These are phyloP conservation scores for Stachybotrys chartarum DNA, from an alignment of 2,329 filamentous ascomycete genomes.

Conservation along the genomic window DNA sequence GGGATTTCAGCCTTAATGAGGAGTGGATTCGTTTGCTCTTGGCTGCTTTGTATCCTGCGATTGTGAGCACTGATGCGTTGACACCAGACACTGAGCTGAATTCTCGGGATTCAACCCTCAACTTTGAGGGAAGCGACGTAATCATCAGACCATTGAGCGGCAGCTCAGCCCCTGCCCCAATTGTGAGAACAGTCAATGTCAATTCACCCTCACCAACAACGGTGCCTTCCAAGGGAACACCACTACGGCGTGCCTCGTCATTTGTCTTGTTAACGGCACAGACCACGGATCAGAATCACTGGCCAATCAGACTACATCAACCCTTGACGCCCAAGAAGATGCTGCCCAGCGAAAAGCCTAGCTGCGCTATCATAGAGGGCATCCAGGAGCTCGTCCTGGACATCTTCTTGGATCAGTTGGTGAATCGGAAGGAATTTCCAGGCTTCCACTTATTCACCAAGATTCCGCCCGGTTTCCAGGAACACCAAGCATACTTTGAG, in stretches of 20 bases:
- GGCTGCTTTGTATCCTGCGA: conserved; percentile 74
- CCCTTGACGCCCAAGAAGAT: conserved; percentile 30
- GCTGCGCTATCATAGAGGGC: conserved; percentile 66
- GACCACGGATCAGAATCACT: conserved; percentile 48
- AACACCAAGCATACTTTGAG: conserved; percentile 92
- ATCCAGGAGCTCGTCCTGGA: conserved; percentile 70
- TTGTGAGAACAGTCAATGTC: conserved; percentile 63
- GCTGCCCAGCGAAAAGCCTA: conserved; percentile 42
- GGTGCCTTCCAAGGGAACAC: conserved; percentile 46
- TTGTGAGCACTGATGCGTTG: conserved; percentile 80
- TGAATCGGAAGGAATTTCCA: conserved; percentile 81
- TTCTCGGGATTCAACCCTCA: conserved; percentile 71
- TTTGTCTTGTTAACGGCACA: conserved; percentile 82
- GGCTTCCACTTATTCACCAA: conserved; percentile 82
- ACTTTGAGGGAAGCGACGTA: conserved; percentile 79
- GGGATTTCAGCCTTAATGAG: conserved; percentile 73
- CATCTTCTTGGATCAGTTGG: conserved; percentile 79
- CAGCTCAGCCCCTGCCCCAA: conserved; percentile 55
- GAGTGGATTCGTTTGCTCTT: conserved; percentile 77
- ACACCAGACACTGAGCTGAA: conserved; percentile 81
- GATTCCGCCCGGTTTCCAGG: conserved; percentile 84
- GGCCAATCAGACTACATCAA: conserved; percentile 53
- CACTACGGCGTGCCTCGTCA: conserved; percentile 74
- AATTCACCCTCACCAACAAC: conserved; percentile 41
- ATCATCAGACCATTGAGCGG: conserved; percentile 65